Base-by-base conservation (phyloP, 306 rosid genomes). In the Inga oerstediana region DNA sequence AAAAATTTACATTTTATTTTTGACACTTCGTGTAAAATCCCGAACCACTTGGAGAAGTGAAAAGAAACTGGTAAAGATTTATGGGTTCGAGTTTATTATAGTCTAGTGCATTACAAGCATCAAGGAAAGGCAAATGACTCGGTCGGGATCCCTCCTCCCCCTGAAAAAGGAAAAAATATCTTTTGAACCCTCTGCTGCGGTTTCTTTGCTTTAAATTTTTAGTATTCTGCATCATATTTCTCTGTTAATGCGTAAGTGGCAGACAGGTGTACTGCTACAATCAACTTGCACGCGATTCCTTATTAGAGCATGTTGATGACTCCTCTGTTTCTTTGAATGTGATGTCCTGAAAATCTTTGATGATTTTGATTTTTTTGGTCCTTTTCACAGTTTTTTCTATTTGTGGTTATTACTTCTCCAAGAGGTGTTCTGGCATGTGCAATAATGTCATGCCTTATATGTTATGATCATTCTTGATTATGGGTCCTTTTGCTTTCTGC, bases 71-170 rank as follows among this genome's bases (percentile, higher is more conserved):
- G 64, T 30, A 35, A 69, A 37, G 44, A 74, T 49, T 4, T 69
- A 80, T 69, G 69, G 61, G 17, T 66, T 74, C 37, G 34, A n/a
- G 67, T 30, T 56, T 56, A 48, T 32, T 79, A 19, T 80, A 52
- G 45, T 64, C 51, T 70, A 37, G 68, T 64, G 45, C 30, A 15
- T 75, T 54, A 27, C 35, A n/a, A 80, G 68, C 48, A 61, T 45
- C 52, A 46, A 20, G 46, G 37, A 30, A 7, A 37, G 17, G 39
- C 58, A 2, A 35, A 10, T 24, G 76, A 49, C 39, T 75, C 13
- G 6, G 66, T 22, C 6, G 61, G 24, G 78, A 45, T 74, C 64
- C 64, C 64, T 4, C 10, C 64, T 8, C 11, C 2, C 14, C 9
- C 59, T 5, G 59, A 4, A 51, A 16, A 17, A 22, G 0, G 9